phyloP scores from a whole-genome alignment of 495 filamentous ascomycete genomes.

The Apiosordaria backusii region DNA sequence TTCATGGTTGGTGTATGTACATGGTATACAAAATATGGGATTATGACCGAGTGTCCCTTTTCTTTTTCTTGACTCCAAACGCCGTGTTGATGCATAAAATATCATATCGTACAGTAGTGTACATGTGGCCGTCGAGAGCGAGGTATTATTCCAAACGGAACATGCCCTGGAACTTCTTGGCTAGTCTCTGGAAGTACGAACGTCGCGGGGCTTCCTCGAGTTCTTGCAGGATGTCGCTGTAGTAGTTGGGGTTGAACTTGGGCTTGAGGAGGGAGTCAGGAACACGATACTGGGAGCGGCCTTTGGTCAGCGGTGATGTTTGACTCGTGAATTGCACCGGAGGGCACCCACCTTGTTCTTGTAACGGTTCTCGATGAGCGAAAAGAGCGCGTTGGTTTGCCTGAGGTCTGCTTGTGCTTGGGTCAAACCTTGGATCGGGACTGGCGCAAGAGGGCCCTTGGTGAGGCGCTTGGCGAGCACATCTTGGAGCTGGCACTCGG shows the following conservation, averaged over 20 bases:
- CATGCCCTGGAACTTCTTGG: slow-evolving; percentile 60
- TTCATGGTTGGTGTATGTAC: too few relatives aligned
- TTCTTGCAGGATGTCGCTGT: slow-evolving; percentile 66
- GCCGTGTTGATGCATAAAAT: slow-evolving; percentile 22
- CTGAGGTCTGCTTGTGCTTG: slow-evolving; percentile 39
- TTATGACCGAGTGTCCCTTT: neutral
- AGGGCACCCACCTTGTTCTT: slow-evolving; percentile 48
- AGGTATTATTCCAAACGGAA: slow-evolving; percentile 50
- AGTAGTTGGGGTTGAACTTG: slow-evolving; percentile 72
- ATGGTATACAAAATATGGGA: slow-evolving; percentile 1
- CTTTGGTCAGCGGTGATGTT: neutral
- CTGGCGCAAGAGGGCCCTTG: slow-evolving; percentile 47
- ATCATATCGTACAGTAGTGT: slow-evolving; percentile 12
- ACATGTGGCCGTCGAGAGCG: neutral
- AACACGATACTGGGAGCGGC: slow-evolving; percentile 56
- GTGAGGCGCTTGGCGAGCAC: slow-evolving; percentile 62
- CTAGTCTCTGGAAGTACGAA: slow-evolving; percentile 52
- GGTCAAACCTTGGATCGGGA: slow-evolving; percentile 15
- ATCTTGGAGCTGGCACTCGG: slow-evolving; percentile 69
- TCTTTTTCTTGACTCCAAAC: slow-evolving; percentile 17
- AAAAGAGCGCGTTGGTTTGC: slow-evolving; percentile 70
- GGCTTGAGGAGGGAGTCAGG: slow-evolving; percentile 60
- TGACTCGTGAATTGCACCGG: neutral
- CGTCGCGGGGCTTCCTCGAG: slow-evolving; percentile 66
- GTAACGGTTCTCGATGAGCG: slow-evolving; percentile 72